Evolutionary conservation across 2,329 filamentous ascomycete species (phyloP).

Genomic region (Cercospora zeina): DNA sequence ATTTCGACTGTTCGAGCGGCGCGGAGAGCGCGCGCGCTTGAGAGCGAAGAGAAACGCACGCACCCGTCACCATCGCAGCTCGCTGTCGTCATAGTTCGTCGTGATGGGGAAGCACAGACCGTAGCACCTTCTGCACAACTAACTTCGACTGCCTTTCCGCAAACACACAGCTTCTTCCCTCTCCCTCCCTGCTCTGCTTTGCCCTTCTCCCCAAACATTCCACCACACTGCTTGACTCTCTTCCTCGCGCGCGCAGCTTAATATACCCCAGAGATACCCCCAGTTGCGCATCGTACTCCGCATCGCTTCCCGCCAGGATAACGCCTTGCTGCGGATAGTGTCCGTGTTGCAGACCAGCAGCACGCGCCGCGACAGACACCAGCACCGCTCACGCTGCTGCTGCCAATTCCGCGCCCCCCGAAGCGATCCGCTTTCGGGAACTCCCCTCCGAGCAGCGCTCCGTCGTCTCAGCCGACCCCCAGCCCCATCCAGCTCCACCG

Average conservation of each 20-base stretch:
- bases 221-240: not conserved
- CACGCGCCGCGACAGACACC: slow-evolving; percentile 5
- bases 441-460: not conserved
- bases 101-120: not conserved
- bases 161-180: not conserved
- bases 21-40: not conserved
- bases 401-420: not conserved
- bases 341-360: slow-evolving; percentile 7
- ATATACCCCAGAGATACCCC: slow-evolving; percentile 17
- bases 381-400: not conserved
- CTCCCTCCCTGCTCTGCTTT: not conserved
- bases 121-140: not conserved
- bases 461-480: not conserved
- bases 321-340: slow-evolving; percentile 14
- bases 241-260: slow-evolving; percentile 14
- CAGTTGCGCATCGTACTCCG: slow-evolving; percentile 13
- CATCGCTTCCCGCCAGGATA: slow-evolving; percentile 16
- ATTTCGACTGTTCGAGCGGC: not conserved
- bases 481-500: not conserved
- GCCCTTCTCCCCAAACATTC: slow-evolving; percentile 4
- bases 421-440: not conserved
- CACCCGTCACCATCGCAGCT: slow-evolving; percentile 1
- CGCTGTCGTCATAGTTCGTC: not conserved
- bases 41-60: slow-evolving; percentile 7
- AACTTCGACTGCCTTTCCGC: not conserved